Evolutionary conservation across 1,139 yeast genomes (phyloP), one percentile per base, ranked within the genome.

Genomic region (Suhomyces guaymorum): DNA sequence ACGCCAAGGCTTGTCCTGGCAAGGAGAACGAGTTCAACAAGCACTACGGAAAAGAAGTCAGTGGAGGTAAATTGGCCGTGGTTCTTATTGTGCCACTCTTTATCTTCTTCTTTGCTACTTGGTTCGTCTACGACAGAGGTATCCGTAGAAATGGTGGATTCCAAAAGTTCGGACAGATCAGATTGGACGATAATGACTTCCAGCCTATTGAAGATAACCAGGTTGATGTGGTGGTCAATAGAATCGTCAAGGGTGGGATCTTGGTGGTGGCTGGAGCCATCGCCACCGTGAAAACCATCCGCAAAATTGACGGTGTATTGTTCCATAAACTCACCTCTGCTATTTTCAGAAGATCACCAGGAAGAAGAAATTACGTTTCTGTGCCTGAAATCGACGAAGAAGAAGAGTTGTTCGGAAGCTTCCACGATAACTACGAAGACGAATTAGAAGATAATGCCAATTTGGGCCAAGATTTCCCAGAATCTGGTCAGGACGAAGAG

Each of bases 1-100:
- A 66, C n/a, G 73, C 85, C 3, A 73, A 73, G 39, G 74, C 92
- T 17, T 92, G 99, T 60, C 97, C 98, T 3, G 97, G 97, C 2
- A 85, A 82, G 50, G 80, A 82, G 46, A 59, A 64, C 12, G 83
- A 87, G 48, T 89, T 78, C 55, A 66, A 73, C 33, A 63, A 74
- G 30, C 65, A 73, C 37, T 76, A 80, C 43, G 80, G 85, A 16
- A 68, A 72, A 26, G 80, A 82, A 5, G 52, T 77, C 5, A 71
- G 66, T n/a, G 83, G 85, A 1, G 63, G 70, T 33, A 73, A 75
- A 23, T 51, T 81, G 31, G 65, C 76, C 28, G 38, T 77, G 29
- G 70, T 82, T 12, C 58, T 85, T 26, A 52, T 73, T 6, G 51
- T 85, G 11, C 94, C 95, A 6, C 52, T 83, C 15, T 48, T 64